These are phyloP conservation scores for Rosa multiflora DNA, from an alignment of 306 rosid genomes.

Conservation along the genomic window DNA sequence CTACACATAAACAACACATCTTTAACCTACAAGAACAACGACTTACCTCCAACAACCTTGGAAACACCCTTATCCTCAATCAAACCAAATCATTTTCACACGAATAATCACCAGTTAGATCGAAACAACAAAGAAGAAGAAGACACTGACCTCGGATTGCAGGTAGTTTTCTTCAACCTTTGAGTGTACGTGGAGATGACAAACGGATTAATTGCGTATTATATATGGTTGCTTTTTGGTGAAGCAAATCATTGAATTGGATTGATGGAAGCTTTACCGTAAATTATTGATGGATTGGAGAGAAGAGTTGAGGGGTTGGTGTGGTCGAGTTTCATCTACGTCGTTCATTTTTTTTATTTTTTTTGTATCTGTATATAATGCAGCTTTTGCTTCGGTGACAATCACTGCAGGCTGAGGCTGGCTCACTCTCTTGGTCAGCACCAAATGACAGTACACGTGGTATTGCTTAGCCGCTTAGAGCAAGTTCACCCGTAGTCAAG, in stretches of 20 bases:
- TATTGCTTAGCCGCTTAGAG: background rate
- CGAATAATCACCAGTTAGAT: background rate
- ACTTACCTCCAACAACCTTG: background rate
- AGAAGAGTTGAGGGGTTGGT: background rate
- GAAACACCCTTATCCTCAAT: background rate
- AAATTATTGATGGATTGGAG: background rate
- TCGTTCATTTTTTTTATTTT: background rate
- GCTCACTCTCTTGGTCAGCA: background rate
- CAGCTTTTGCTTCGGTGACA: background rate
- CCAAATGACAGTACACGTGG: background rate
- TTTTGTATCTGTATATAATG: background rate
- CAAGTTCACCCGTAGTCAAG: background rate
- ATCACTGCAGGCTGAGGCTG: background rate
- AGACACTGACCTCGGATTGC: conserved; percentile 2
- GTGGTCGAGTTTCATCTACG: conserved; percentile 9
- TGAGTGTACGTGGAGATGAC: background rate
- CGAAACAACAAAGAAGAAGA: background rate
- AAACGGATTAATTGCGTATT: background rate
- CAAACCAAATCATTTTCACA: background rate
- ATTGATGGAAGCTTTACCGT: background rate
- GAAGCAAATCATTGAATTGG: background rate
- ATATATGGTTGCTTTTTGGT: background rate
- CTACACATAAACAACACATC: conserved; percentile 13
- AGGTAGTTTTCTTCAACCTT: background rate
- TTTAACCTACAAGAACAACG: background rate